phyloP scores from a whole-genome alignment of 208 protist genomes.

The Leishmania amazonensis region DNA sequence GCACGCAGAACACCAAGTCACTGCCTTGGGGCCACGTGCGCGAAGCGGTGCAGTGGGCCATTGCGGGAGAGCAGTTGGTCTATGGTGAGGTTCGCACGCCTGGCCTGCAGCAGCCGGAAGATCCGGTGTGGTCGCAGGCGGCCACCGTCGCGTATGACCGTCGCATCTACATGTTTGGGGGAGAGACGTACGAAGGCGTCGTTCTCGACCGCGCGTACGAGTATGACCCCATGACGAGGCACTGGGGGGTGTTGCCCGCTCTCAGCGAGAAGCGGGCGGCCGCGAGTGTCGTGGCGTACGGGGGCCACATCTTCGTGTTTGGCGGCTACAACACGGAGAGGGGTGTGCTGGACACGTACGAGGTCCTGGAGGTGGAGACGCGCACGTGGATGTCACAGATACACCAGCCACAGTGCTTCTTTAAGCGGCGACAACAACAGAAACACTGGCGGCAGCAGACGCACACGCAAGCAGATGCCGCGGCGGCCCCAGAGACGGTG shows the following conservation, averaged over 20 bases:
- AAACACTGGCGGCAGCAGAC: not conserved
- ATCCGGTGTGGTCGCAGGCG: conserved; percentile 40
- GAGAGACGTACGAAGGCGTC: conserved; percentile 47
- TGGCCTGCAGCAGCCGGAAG: conserved; percentile 33
- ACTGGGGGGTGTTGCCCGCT: conserved; percentile 38
- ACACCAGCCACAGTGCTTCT: conserved; percentile 16
- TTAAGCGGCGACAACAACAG: conserved; percentile 1
- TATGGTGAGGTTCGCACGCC: conserved; percentile 42
- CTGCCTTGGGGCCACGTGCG: conserved; percentile 45
- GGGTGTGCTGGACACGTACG: conserved; percentile 48
- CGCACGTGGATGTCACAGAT: conserved; percentile 30
- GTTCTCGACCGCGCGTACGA: conserved; percentile 43
- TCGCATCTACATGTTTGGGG: conserved; percentile 52
- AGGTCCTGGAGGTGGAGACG: conserved; percentile 40
- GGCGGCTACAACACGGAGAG: conserved; percentile 45
- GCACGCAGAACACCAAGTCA: conserved; percentile 51
- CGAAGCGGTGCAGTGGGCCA: conserved; percentile 35
- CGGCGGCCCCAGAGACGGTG: not conserved
- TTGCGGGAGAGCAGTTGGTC: conserved; percentile 32
- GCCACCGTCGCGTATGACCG: conserved; percentile 42
- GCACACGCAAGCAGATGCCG: not conserved
- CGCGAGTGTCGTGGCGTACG: conserved; percentile 31
- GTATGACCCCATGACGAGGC: conserved; percentile 41
- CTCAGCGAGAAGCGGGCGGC: conserved; percentile 38
- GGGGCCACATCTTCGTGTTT: conserved; percentile 44